Conservation (phyloP, 371 early-diverging fungal species). For the Circinella minor region DNA sequence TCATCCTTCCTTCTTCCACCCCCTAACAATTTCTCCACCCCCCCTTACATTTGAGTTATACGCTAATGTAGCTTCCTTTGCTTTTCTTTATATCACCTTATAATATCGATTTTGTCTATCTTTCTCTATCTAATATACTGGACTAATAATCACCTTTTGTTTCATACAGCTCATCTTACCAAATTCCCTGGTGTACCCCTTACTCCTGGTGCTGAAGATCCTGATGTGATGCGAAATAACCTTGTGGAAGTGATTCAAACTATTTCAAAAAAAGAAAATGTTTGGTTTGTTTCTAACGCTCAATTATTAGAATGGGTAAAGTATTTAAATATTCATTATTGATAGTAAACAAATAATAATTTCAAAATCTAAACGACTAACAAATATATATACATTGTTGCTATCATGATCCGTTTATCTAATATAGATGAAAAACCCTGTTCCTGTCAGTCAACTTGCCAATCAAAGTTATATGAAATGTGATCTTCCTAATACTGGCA, state of each 20-base stretch:
- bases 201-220: constrained; percentile 26
- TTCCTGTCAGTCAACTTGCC: constrained; percentile 62
- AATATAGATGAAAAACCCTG: constrained; percentile 67
- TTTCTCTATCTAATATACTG: too few species aligned
- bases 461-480: constrained; percentile 66
- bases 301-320: constrained; percentile 66
- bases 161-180: constrained; percentile 31
- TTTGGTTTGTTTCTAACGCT: constrained; percentile 72
- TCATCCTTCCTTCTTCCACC: background rate
- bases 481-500: constrained; percentile 60
- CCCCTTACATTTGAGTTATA: background rate
- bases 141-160: too few species aligned
- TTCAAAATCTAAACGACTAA: background rate
- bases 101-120: background rate
- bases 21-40: background rate
- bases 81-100: constrained; percentile 18
- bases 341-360: background rate
- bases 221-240: constrained; percentile 32
- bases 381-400: background rate
- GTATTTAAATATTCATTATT: background rate
- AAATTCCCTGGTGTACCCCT: constrained; percentile 34
- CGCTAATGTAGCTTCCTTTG: background rate
- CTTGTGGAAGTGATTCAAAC: constrained; percentile 57
- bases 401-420: background rate
- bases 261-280: constrained; percentile 57